A percentile compares a stretch with the other conserved stretches of the same genome.
Evolutionary conservation across 106 monocot genomes (phyloP).

Genomic region (Apostasia shenzhenica): DNA sequence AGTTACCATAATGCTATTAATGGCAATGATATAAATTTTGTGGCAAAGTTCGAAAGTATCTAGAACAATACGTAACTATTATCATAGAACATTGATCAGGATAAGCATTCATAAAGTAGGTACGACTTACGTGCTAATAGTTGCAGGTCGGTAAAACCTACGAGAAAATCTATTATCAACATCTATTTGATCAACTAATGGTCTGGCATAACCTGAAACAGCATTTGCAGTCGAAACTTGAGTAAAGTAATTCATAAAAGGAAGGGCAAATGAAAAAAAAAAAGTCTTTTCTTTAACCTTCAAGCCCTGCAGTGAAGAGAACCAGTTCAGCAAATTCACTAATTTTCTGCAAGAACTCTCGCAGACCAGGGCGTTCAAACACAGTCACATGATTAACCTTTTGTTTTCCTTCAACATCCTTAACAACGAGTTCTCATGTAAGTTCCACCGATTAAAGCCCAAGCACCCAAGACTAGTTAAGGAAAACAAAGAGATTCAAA

Average conservation of each 20-base stretch:
- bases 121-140: constrained; percentile 39
- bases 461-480: not conserved
- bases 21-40: no score
- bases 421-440: not conserved
- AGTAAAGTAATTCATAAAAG: not conserved
- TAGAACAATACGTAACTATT: no score
- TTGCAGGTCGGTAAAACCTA: constrained; percentile 55
- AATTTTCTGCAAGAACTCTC: constrained; percentile 34
- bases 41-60: no score
- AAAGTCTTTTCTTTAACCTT: constrained; percentile 20
- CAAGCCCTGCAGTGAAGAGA: constrained; percentile 58
- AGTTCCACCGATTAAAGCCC: not conserved
- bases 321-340: constrained; percentile 47
- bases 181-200: constrained; percentile 56
- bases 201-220: constrained; percentile 56
- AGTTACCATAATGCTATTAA: no score
- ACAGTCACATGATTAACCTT: constrained; percentile 50
- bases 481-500: not conserved
- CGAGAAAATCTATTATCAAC: constrained; percentile 29
- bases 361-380: constrained; percentile 49
- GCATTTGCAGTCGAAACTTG: not conserved
- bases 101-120: no score
- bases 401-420: constrained; percentile 39
- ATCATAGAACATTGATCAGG: no score
- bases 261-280: not conserved